Evolutionary conservation across 2,329 filamentous ascomycete genomes (phyloP), one percentile per base, ranked within the genome.

Genomic region (Plectosphaerella plurivora): DNA sequence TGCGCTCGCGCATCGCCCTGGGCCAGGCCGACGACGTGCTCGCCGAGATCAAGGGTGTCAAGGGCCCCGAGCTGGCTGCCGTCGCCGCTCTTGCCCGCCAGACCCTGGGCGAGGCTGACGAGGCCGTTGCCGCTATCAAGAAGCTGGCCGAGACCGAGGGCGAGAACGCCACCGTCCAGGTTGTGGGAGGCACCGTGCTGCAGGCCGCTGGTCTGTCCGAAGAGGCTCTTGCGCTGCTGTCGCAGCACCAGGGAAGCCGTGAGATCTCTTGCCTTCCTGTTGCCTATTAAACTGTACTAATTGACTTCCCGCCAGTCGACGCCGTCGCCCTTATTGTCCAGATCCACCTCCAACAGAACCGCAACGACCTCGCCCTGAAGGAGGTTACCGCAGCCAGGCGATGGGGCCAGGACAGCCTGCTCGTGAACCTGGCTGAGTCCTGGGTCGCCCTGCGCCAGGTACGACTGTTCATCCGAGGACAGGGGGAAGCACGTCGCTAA

Each of bases 361-460:
- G 93, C 60, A 87, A 87, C 63, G 93, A 97, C 68, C 83, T 97
- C 47, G 94, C 94, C 2, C 63, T 91, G 12, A 96, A 96, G 72
- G 93, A 97, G 73, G 91, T 96, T 37, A 77, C 85, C 49, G 84
- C 88, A 36, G 94, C 94, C 36, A 84, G 92, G 68, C 83, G 90
- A 71, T 97, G 93, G 89, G 94, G 93, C 8, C 93, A 99, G 72
- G 94, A 97, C 68, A 96, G 88, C 60, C 75, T 97, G 39, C 77
- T 97, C 48, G 90, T 97, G 59, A 97, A 99, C 71, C 73, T 99
- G 59, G 92, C 92, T 8, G 94, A 99, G 73, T 90, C 90, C 8
- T 99, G 93, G 94, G 89, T 96, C 57, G 92, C 91, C 25, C 72
- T 97, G 70, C 81, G 94, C 69, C 77, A 93, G 71, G 91, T 94